Conservation (phyloP, 768 basidiomycete species). For the Cyathus striatus region DNA sequence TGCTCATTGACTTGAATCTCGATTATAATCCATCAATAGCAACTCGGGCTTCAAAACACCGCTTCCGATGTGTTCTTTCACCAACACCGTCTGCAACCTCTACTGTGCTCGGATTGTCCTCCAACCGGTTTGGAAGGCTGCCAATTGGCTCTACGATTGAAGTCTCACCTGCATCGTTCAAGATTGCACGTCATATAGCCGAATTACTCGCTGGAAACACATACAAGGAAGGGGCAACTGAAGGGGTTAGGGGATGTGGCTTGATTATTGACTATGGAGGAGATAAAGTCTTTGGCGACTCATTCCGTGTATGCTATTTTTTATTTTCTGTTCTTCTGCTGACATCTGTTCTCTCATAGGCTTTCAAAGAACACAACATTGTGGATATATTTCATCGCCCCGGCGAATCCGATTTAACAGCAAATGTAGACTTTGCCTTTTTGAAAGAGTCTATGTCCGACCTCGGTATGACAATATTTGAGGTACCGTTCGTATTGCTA, state of each 20-base stretch:
- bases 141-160: conserved; percentile 75
- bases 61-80: conserved; percentile 64
- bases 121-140: conserved; percentile 63
- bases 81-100: conserved; percentile 45
- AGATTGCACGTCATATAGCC: conserved; percentile 63
- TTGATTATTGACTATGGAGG: conserved; percentile 90
- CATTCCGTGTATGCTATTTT: conserved; percentile 65
- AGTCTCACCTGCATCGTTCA: conserved; percentile 69
- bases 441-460: conserved; percentile 71
- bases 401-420: conserved; percentile 87
- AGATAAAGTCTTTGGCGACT: conserved; percentile 60
- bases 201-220: conserved; percentile 43
- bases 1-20: conserved; percentile 56
- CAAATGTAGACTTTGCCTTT: conserved; percentile 95
- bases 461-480: conserved; percentile 51
- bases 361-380: conserved; percentile 82
- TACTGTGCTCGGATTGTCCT: conserved; percentile 56
- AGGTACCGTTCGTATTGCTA: background rate
- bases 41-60: conserved; percentile 12
- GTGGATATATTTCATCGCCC: conserved; percentile 82
- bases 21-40: conserved; percentile 9
- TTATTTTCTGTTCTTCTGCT: background rate
- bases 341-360: no score
- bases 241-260: conserved; percentile 46
- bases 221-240: conserved; percentile 5